A percentile compares a stretch with the other conserved stretches of the same genome.
Evolutionary conservation across 1,139 yeast species (phyloP).

Genomic region (Lodderomyces margitis): DNA sequence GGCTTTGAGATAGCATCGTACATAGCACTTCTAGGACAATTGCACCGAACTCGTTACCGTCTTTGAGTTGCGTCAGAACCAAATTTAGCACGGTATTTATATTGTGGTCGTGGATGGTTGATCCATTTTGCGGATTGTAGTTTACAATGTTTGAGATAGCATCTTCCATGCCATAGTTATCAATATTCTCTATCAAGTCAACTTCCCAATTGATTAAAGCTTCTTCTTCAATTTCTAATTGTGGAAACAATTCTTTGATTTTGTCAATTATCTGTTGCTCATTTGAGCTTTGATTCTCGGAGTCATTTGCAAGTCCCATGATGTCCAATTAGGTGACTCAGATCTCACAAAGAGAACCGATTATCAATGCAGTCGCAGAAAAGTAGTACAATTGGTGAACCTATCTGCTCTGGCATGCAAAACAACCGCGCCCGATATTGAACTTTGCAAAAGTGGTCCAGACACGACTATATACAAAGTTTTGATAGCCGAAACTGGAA

Average conservation of each 20-base stretch:
- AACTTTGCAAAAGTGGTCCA: neutral
- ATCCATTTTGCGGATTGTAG: constrained; percentile 8
- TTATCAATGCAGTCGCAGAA: no score
- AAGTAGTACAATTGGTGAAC: no score
- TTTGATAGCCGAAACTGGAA: no score
- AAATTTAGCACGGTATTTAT: constrained; percentile 9
- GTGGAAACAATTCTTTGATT: constrained; percentile 17
- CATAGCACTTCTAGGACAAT: constrained; percentile 17
- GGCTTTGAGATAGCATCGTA: constrained; percentile 2
- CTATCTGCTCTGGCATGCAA: no score
- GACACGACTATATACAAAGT: no score
- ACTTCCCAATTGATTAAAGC: constrained; percentile 38
- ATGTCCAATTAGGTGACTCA: neutral
- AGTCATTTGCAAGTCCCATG: neutral
- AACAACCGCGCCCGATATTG: no score
- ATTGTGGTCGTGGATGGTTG: neutral
- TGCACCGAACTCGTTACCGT: constrained; percentile 20
- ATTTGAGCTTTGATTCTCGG: neutral
- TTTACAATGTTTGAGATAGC: constrained; percentile 19
- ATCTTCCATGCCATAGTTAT: constrained; percentile 2
- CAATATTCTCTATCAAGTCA: constrained; percentile 28
- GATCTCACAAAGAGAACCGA: neutral
- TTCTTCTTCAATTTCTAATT: constrained; percentile 27
- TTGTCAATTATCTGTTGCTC: neutral
- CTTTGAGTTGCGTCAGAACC: constrained; percentile 22